Base-by-base conservation (phyloP, 306 rosid genomes). In the Cajanus cajan region DNA sequence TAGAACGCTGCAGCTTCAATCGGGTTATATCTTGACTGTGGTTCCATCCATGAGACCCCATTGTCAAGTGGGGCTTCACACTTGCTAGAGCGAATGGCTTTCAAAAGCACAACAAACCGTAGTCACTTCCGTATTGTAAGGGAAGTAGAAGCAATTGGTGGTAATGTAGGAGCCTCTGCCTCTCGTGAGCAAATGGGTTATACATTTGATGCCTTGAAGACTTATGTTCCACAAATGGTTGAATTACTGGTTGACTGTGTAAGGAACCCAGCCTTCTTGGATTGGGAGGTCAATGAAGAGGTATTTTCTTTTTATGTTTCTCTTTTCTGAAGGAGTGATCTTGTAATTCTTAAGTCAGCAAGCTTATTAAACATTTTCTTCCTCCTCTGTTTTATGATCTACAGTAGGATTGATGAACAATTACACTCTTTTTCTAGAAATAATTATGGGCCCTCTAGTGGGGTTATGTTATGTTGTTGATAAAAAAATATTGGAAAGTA, bases 271-370 rank as follows among this genome's bases (percentile, higher is more conserved):
- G 93, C 80, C 69, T 96, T 89, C 92, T 80, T 96, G 90, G 96
- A 93, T 54, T 96, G 99, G 99, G 99, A 96, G 83, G 85, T 96
- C 86, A 88, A 86, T 18, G 99, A 96, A 86, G 98, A 93, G 99
- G 99, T 96, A 92, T 77, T 44, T 80, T 74, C 25, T 45, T 63
- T 40, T 4, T 63, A 3, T 16, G 8, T 22, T 52, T 82, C 14
- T 72, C n/a, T 77, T 43, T 24, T 82, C 59, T 28, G 8, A 13
- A 22, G 54, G 44, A 25, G 13, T 55, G 54, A 37, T 40, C 54
- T 64, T 85, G 16, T 73, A 64, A 22, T 70, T 80, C 34, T 21
- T 14, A 47, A 40, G 85, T 63, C 58, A 58, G 31, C 55, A 59
- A 63, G 71, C 74, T 62, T 55, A 39, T 65, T 21, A 67, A 14